Conservation (phyloP, 768 basidiomycete species). For the Chalciporus pseudorubinellus region DNA sequence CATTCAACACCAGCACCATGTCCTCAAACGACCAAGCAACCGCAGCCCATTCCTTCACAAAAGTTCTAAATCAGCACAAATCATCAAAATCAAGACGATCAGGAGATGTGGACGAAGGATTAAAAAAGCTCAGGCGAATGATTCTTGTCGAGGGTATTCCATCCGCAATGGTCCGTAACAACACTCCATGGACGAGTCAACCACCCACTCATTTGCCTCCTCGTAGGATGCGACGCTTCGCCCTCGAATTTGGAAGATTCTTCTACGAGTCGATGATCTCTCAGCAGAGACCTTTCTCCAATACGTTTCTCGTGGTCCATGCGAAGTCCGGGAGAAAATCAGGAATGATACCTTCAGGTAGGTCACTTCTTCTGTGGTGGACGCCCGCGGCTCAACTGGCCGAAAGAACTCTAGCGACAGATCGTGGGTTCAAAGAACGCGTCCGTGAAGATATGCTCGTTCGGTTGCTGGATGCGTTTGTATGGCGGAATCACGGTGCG, state of each 20-base stretch:
- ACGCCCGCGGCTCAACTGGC: constrained; percentile 1
- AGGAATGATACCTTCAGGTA: constrained; percentile 96
- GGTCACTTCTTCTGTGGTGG: constrained; percentile 1
- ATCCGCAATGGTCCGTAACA: constrained; percentile 59
- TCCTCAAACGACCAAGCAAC: constrained; percentile 27
- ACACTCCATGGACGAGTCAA: background rate
- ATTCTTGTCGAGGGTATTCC: constrained; percentile 93
- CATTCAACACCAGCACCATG: constrained; percentile 19
- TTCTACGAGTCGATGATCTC: constrained; percentile 77
- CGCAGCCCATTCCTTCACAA: constrained; percentile 72
- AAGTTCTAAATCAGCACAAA: constrained; percentile 72
- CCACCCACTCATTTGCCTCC: constrained; percentile 4
- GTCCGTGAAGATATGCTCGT: constrained; percentile 97
- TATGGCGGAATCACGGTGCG: constrained; percentile 89
- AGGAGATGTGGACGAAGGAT: constrained; percentile 71
- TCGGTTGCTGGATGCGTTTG: constrained; percentile 94
- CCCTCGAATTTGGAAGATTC: constrained; percentile 92
- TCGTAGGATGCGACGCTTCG: constrained; percentile 77
- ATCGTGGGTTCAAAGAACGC: constrained; percentile 95
- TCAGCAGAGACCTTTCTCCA: constrained; percentile 72
- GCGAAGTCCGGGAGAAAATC: constrained; percentile 87
- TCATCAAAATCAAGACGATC: constrained; percentile 62
- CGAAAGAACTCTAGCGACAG: constrained; percentile 85
- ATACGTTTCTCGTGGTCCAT: constrained; percentile 82
- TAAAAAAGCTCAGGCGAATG: constrained; percentile 82